Evolutionary conservation across 148 eudicot genomes (phyloP).

Genomic region (Rhododendron kiyosumense): DNA sequence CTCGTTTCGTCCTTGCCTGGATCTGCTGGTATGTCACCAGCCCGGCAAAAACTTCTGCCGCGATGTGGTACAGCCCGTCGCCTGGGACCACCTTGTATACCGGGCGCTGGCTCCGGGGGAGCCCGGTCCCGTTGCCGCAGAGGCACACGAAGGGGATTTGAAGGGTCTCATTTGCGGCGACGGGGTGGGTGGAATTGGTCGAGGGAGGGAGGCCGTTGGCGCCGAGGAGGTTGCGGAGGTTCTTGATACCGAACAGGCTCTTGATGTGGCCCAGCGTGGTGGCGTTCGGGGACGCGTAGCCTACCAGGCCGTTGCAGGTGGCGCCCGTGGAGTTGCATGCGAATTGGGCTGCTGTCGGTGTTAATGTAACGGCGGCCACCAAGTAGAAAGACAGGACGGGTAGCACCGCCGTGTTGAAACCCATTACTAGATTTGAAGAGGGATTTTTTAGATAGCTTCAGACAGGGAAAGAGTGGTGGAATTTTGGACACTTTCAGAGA

Average conservation of each 20-base stretch:
- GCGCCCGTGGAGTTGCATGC: constrained; percentile 26
- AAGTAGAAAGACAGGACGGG: neutral
- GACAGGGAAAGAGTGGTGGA: neutral
- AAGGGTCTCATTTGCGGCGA: constrained; percentile 30
- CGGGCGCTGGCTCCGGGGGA: constrained; percentile 34
- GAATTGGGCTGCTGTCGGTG: constrained; percentile 19
- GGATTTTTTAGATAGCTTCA: neutral
- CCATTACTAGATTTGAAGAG: neutral
- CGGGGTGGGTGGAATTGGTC: constrained; percentile 21
- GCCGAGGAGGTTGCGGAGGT: constrained; percentile 45
- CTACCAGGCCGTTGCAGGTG: constrained; percentile 48
- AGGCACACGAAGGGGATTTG: constrained; percentile 66
- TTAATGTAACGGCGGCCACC: neutral
- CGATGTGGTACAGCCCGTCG: constrained; percentile 55
- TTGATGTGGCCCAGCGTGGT: constrained; percentile 48
- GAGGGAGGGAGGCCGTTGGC: constrained; percentile 52
- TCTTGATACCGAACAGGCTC: constrained; percentile 42
- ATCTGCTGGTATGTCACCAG: constrained; percentile 50
- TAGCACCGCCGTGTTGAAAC: neutral
- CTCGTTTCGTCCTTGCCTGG: constrained; percentile 4
- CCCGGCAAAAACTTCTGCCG: constrained; percentile 43
- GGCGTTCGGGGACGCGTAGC: constrained; percentile 54
- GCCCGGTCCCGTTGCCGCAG: constrained; percentile 53
- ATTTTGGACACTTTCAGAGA: too few relatives aligned
- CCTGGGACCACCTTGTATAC: constrained; percentile 37